phyloP scores from a whole-genome alignment of 108 stramenopile species.

The Nannochloropsis salina region DNA sequence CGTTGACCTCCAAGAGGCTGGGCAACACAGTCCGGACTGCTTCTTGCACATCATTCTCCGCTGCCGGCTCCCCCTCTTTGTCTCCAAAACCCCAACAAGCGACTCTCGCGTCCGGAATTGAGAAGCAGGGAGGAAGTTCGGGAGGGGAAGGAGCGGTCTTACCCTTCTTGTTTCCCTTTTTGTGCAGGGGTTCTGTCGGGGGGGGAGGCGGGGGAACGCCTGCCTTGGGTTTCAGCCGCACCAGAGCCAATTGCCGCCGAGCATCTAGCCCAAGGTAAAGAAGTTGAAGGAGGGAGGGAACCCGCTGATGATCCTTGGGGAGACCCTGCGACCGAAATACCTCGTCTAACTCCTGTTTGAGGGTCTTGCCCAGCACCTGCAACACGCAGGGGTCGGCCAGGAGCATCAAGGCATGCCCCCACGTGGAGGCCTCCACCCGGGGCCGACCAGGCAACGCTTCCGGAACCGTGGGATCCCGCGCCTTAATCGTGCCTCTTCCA shows the following conservation, averaged over 20 bases:
- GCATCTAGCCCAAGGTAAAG: not conserved
- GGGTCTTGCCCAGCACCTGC: not conserved
- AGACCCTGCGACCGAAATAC: not conserved
- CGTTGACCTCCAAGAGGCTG: not conserved
- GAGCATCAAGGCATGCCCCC: not conserved
- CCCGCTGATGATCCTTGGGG: not conserved
- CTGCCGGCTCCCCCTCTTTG: not conserved
- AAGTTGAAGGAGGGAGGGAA: conserved; percentile 15
- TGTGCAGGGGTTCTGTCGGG: not conserved
- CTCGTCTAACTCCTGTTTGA: not conserved
- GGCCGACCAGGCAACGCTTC: not conserved
- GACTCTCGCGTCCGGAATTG: conserved; percentile 4
- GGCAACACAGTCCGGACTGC: not conserved
- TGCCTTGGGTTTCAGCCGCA: not conserved
- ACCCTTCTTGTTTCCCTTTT: not conserved
- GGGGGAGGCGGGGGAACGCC: not conserved
- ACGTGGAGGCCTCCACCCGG: not conserved
- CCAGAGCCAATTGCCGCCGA: not conserved
- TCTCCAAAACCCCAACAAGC: not conserved
- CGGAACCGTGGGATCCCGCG: not conserved
- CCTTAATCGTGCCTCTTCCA: not conserved
- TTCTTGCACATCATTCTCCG: conserved; percentile 10
- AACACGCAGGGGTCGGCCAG: not conserved
- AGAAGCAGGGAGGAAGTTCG: not conserved
- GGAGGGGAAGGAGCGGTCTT: not conserved